These are phyloP conservation scores for Striga hermonthica DNA, from an alignment of 305 asterid genomes.

Conservation along the genomic window DNA sequence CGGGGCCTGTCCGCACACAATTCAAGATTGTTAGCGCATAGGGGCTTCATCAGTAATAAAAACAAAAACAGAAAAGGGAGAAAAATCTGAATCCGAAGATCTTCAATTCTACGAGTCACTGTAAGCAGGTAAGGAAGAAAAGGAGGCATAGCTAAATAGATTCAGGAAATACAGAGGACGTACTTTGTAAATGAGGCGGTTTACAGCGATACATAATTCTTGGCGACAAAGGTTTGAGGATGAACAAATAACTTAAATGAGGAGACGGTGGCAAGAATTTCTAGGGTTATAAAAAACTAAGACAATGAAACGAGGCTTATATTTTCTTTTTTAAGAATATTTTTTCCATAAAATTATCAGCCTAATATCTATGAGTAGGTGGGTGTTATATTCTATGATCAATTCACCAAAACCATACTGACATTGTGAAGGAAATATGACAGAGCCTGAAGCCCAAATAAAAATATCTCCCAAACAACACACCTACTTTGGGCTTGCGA, in stretches of 20 bases:
- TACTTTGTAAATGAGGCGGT: slow-evolving; percentile 28
- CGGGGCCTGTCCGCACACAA: too few relatives aligned
- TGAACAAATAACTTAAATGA: too few relatives aligned
- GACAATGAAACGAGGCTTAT: slow-evolving; percentile 10
- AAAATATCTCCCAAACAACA: neutral
- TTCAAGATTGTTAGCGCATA: neutral
- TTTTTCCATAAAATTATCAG: too few relatives aligned
- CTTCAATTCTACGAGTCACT: neutral
- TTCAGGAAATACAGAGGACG: neutral
- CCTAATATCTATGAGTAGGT: neutral
- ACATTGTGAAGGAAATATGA: neutral
- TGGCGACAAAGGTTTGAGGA: neutral
- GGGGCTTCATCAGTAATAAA: neutral
- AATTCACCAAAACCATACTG: too few relatives aligned
- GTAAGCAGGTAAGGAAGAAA: neutral
- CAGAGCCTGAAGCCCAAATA: slow-evolving; percentile 10
- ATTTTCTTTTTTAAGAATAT: neutral
- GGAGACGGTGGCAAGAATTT: neutral
- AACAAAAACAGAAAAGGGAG: neutral
- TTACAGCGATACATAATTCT: slow-evolving; percentile 13
- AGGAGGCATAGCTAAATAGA: too few relatives aligned
- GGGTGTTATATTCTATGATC: too few relatives aligned
- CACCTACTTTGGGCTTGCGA: neutral
- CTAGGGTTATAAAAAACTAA: slow-evolving; percentile 12
- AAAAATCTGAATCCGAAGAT: slow-evolving; percentile 15